Percentiles rank a stretch among this genome's conserved stretches.
These are phyloP conservation scores for Mycena floridula DNA, from an alignment of 768 basidiomycete species.

Conservation along the genomic window DNA sequence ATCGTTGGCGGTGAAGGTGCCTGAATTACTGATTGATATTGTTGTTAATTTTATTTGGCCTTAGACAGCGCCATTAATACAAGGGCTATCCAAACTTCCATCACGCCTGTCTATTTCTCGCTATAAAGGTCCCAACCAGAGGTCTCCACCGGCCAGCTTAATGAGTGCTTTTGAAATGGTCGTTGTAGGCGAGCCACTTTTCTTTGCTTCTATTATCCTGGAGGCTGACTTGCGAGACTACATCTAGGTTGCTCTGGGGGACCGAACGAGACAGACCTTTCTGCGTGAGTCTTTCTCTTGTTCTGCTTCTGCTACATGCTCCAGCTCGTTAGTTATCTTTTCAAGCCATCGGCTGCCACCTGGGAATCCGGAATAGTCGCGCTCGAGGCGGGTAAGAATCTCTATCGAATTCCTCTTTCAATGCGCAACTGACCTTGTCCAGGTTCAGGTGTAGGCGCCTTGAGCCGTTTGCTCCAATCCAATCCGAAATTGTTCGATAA, in stretches of 20 bases:
- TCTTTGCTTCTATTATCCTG: too few relatives aligned
- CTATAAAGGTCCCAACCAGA: too few relatives aligned
- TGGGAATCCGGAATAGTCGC: conserved; percentile 85
- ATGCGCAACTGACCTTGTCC: neutral
- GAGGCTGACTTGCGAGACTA: too few relatives aligned
- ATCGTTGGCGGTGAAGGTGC: too few relatives aligned
- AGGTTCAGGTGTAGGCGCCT: conserved; percentile 86
- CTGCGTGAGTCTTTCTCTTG: conserved; percentile 50
- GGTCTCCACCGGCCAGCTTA: too few relatives aligned
- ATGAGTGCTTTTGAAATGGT: conserved; percentile 63
- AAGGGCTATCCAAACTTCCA: too few relatives aligned
- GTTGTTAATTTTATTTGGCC: too few relatives aligned
- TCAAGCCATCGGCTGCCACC: conserved; percentile 57
- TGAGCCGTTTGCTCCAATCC: conserved; percentile 52
- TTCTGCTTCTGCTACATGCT: conserved; percentile 6
- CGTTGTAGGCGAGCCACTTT: conserved; percentile 77
- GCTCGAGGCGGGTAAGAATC: conserved; percentile 90
- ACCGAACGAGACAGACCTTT: conserved; percentile 86
- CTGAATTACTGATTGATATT: too few relatives aligned
- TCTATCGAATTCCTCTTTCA: conserved; percentile 15
- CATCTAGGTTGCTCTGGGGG: too few relatives aligned
- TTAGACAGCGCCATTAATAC: too few relatives aligned
- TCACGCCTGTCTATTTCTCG: too few relatives aligned
- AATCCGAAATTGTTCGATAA: conserved; percentile 50
- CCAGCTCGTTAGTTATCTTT: conserved; percentile 59